phyloP scores from a whole-genome alignment of 2,329 filamentous ascomycete genomes.

The Endocalyx cinctus region DNA sequence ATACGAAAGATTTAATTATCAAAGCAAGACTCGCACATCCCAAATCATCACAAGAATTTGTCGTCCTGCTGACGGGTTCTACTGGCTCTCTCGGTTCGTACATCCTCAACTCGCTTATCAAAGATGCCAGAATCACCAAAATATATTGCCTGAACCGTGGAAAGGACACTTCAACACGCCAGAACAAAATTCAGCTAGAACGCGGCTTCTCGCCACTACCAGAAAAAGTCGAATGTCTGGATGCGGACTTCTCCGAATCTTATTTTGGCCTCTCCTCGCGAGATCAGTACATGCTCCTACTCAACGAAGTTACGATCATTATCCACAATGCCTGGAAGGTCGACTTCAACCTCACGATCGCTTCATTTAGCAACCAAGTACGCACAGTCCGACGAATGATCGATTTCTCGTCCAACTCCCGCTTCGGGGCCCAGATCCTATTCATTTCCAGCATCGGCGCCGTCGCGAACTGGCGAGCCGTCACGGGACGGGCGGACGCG shows the following conservation, averaged over 20 bases:
- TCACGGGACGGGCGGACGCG: conserved; percentile 1
- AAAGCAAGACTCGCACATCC: no score
- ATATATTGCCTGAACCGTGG: conserved; percentile 12
- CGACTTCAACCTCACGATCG: conserved; percentile 10
- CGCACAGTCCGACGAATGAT: conserved; percentile 3
- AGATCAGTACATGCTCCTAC: neutral
- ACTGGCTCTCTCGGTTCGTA: conserved; percentile 10
- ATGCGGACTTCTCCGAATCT: conserved; percentile 4
- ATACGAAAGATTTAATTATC: no score
- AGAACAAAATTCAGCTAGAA: conserved; percentile 4
- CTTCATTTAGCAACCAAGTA: conserved; percentile 7
- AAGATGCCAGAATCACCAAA: neutral
- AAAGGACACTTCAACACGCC: conserved; percentile 3
- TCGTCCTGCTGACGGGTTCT: conserved; percentile 8
- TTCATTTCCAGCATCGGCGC: conserved; percentile 6
- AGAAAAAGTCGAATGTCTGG: conserved; percentile 4
- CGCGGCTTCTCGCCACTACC: conserved; percentile 1
- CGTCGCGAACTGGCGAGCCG: conserved; percentile 3
- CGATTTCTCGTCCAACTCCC: conserved; percentile 5
- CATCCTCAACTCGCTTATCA: conserved; percentile 8
- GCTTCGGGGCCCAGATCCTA: conserved; percentile 1
- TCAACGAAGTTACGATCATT: conserved; percentile 6
- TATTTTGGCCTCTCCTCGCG: conserved; percentile 3
- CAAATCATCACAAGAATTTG: no score
- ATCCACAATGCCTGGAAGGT: conserved; percentile 12